These are phyloP conservation scores for Phytophthora quininea DNA, from an alignment of 352 stramenopile genomes.

Conservation along the genomic window DNA sequence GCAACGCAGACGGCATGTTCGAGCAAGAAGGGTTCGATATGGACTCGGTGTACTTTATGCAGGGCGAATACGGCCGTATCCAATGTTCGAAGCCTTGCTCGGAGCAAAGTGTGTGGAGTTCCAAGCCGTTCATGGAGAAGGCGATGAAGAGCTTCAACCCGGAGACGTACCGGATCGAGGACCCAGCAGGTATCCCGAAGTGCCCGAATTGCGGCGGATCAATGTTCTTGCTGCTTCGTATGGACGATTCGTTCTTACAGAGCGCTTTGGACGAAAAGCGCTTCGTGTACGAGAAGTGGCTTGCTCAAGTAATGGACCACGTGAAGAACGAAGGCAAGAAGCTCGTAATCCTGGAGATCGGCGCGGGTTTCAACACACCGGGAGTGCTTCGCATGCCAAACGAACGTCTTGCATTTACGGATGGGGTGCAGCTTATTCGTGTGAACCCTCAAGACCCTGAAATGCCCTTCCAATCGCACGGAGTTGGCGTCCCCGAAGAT, in stretches of 20 bases:
- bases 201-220: conserved; percentile 55
- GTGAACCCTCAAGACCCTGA: conserved; percentile 61
- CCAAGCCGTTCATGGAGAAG: conserved; percentile 59
- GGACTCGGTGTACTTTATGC: conserved; percentile 61
- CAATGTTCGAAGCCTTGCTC: conserved; percentile 57
- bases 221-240: conserved; percentile 60
- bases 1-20: conserved; percentile 78
- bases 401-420: conserved; percentile 46
- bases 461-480: conserved; percentile 60
- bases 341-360: conserved; percentile 73
- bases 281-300: conserved; percentile 48
- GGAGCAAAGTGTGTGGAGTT: conserved; percentile 54
- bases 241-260: conserved; percentile 58
- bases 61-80: conserved; percentile 68
- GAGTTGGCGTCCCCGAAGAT: conserved; percentile 47
- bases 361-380: conserved; percentile 76
- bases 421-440: conserved; percentile 60
- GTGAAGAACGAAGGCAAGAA: conserved; percentile 54
- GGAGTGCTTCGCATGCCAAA: conserved; percentile 62
- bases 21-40: conserved; percentile 67
- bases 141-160: conserved; percentile 57
- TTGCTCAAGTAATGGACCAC: conserved; percentile 29
- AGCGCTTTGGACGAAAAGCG: conserved; percentile 43
- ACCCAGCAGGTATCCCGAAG: conserved; percentile 52
- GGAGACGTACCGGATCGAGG: conserved; percentile 60